A percentile compares a stretch with the other conserved stretches of the same genome.
Evolutionary conservation across 169 alveolate species (phyloP).

Genomic region (Eimeria acervulina): DNA sequence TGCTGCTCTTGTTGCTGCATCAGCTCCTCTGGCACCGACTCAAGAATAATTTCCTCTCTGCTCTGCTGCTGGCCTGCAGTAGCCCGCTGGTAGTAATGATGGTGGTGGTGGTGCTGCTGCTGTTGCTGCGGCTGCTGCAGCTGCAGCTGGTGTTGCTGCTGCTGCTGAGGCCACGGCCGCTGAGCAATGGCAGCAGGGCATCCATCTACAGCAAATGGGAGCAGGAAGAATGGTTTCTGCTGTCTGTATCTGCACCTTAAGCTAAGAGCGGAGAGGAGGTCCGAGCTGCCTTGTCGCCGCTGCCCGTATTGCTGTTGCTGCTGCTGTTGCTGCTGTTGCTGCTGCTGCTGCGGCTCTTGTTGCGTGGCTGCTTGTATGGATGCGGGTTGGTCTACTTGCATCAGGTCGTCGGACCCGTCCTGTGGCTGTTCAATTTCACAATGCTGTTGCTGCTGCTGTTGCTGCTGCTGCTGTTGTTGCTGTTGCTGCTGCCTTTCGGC

Average conservation of each 20-base stretch:
- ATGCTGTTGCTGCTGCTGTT: background rate
- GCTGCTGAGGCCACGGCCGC: constrained; percentile 75
- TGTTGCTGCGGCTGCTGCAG: constrained; percentile 6
- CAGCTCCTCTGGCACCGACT: background rate
- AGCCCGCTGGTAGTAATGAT: background rate
- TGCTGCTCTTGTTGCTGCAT: background rate
- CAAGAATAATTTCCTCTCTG: background rate
- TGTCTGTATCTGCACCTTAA: background rate
- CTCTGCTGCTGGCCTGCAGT: background rate
- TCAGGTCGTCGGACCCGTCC: too few relatives aligned
- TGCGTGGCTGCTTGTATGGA: background rate
- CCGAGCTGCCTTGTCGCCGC: background rate
- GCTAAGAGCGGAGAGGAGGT: constrained; percentile 47
- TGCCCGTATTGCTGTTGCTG: constrained; percentile 17
- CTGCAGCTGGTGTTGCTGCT: constrained; percentile 18
- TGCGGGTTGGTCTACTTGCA: too few relatives aligned
- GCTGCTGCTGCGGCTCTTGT: constrained; percentile 21
- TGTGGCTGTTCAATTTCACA: background rate
- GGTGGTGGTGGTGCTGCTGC: background rate
- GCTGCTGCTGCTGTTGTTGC: constrained; percentile 1
- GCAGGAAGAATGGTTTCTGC: constrained; percentile 56
- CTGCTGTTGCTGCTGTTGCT: constrained; percentile 9
- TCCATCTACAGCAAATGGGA: constrained; percentile 66
- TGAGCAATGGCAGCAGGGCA: constrained; percentile 54
- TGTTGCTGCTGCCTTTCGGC: constrained; percentile 8